Percentiles rank a stretch among this genome's conserved stretches.
These are phyloP conservation scores for Vanderwaltozyma polyspora DNA, from an alignment of 805 yeast genomes.

Conservation along the genomic window DNA sequence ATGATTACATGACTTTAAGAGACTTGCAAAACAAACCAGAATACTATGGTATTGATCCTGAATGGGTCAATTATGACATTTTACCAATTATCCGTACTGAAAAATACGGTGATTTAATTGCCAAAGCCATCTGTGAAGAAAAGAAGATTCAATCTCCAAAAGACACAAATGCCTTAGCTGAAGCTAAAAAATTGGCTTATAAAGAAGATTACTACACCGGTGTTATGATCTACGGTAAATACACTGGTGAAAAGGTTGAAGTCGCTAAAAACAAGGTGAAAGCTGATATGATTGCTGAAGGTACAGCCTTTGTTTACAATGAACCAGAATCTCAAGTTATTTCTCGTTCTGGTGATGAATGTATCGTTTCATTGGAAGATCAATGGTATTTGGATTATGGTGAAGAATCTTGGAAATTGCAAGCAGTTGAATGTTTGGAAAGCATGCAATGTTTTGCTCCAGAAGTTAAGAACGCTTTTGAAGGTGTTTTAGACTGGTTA, in stretches of 20 bases:
- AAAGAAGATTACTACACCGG: slow-evolving; percentile 96
- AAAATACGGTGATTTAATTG: slow-evolving; percentile 80
- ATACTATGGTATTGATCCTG: slow-evolving; percentile 71
- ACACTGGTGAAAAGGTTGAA: slow-evolving; percentile 83
- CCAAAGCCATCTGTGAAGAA: slow-evolving; percentile 72
- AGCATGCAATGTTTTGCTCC: slow-evolving; percentile 66
- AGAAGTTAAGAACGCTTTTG: slow-evolving; percentile 85
- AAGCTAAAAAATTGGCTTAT: slow-evolving; percentile 90
- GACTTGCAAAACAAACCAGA: slow-evolving; percentile 86
- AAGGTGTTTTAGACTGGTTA: slow-evolving; percentile 90
- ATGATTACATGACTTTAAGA: slow-evolving; percentile 78
- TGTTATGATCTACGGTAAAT: slow-evolving; percentile 65
- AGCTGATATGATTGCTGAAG: slow-evolving; percentile 64
- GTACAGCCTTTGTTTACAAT: slow-evolving; percentile 78
- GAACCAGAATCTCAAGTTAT: slow-evolving; percentile 89
- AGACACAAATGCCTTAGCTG: slow-evolving; percentile 73
- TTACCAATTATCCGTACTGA: slow-evolving; percentile 69
- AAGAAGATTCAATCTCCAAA: slow-evolving; percentile 91
- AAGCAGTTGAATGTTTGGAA: slow-evolving; percentile 68
- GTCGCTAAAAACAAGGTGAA: slow-evolving; percentile 80
- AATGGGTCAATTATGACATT: slow-evolving; percentile 73
- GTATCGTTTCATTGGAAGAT: slow-evolving; percentile 94
- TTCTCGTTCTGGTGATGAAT: slow-evolving; percentile 93
- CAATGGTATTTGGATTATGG: slow-evolving; percentile 98
- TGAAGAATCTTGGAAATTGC: slow-evolving; percentile 78